Base-by-base conservation (phyloP, 495 filamentous ascomycete genomes). In the Penicillium simplicissimum region DNA sequence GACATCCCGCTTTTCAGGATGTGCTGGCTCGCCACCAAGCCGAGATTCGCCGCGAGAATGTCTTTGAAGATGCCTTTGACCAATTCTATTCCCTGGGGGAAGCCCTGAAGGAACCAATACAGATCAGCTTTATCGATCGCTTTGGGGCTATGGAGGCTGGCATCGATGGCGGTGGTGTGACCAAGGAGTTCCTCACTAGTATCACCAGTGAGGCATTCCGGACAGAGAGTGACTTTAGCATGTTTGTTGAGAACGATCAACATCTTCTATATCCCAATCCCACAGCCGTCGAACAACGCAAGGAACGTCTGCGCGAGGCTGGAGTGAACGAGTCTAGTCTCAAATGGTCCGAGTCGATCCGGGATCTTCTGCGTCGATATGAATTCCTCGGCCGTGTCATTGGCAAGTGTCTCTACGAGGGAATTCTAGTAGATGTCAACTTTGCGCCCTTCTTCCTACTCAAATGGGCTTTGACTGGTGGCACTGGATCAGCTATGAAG, bases 371-470 rank as follows among this genome's bases (percentile, higher is more conserved):
- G 7, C 83, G 83, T 58, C 85, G 88, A 10, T 98, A 93, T 69
- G 94, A 98, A 68, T 99, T 99, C 63, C 78, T 96, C 0, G 95
- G 95, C 11, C 87, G 95, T 8, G 83, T 98, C 31, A 88, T 99
- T 45, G 95, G 95, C 4, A 99, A 99, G 73, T 99, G 95, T 75
- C 81, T 99, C 56, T 99, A 99, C 66, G 95, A 99, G 76, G 93
- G 94, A 2, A 98, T 99, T 52, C 82, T 99, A 11, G 88, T 98
- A 56, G 93, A 99, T 71, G 89, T 98, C 65, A 82, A 85, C 59
- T 99, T 99, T 76, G 95, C 94, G 2, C 87, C 90, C 3, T 98
- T 98, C 76, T 99, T 99, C 79, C 84, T 99, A 7, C 83, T 97
- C 38, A 96, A 96, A 69, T 99, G 95, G 95, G 85, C 91, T 10